phyloP scores from a whole-genome alignment of 345 rosid genomes.

The Murraya koenigii region DNA sequence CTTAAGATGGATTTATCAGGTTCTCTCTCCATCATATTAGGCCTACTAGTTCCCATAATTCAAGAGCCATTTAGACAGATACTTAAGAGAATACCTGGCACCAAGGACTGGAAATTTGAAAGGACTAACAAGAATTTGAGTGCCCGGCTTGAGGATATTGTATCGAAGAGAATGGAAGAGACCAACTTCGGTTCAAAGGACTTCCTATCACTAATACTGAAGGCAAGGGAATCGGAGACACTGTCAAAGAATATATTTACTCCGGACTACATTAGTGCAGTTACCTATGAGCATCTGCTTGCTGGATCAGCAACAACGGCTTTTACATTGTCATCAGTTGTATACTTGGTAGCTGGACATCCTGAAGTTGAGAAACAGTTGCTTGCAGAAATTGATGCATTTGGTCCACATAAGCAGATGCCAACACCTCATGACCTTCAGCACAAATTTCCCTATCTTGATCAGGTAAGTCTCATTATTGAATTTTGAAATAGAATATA shows the following conservation, averaged over 20 bases:
- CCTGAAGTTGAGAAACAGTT: constrained; percentile 66
- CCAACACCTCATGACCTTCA: constrained; percentile 72
- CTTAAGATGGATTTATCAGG: constrained; percentile 93
- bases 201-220: constrained; percentile 68
- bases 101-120: constrained; percentile 82
- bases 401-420: constrained; percentile 49
- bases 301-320: constrained; percentile 91
- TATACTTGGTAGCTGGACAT: constrained; percentile 74
- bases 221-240: constrained; percentile 61
- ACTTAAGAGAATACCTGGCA: constrained; percentile 77
- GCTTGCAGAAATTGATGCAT: constrained; percentile 68
- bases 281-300: constrained; percentile 88
- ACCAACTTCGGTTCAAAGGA: constrained; percentile 54
- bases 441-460: constrained; percentile 69
- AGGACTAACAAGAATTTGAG: constrained; percentile 52
- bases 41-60: constrained; percentile 67
- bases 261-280: constrained; percentile 74
- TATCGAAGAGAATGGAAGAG: constrained; percentile 57
- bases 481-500: not conserved
- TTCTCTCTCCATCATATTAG: constrained; percentile 70
- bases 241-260: constrained; percentile 48
- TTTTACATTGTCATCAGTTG: constrained; percentile 69
- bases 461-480: constrained; percentile 47
- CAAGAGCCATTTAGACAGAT: constrained; percentile 88
- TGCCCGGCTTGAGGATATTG: constrained; percentile 70